Conservation (phyloP, 495 filamentous ascomycete species). For the Parathielavia appendiculata region DNA sequence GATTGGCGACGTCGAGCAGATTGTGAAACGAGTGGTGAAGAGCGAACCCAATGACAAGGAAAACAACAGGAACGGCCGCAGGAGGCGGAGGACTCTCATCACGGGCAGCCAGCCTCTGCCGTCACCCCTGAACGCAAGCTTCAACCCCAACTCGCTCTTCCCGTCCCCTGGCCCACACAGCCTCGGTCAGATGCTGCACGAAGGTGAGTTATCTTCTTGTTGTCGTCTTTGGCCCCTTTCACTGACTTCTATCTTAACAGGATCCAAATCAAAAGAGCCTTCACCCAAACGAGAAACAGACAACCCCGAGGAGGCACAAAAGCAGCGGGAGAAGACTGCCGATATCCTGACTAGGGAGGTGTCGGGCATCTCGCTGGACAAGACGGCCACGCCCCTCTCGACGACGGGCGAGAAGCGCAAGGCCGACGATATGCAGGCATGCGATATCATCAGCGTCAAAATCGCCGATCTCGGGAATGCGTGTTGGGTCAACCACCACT, state of each 20-base stretch:
- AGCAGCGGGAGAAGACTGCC: constrained; percentile 87
- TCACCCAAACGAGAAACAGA: constrained; percentile 44
- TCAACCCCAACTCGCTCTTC: constrained; percentile 66
- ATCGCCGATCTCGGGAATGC: constrained; percentile 98
- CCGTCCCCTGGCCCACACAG: constrained; percentile 71
- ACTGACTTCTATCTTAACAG: constrained; percentile 7
- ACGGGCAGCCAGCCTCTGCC: constrained; percentile 95
- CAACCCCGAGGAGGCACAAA: constrained; percentile 64
- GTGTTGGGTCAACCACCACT: constrained; percentile 98
- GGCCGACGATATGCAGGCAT: constrained; percentile 43
- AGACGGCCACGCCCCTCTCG: constrained; percentile 45
- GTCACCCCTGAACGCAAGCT: constrained; percentile 88
- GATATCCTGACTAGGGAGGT: constrained; percentile 88
- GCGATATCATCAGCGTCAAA: constrained; percentile 91
- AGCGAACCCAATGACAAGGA: constrained; percentile 76
- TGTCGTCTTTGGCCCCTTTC: constrained; percentile 14
- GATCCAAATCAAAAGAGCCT: constrained; percentile 50
- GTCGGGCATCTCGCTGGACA: constrained; percentile 90
- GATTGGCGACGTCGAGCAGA: constrained; percentile 95
- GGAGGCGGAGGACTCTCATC: constrained; percentile 87
- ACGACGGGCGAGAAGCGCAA: constrained; percentile 48
- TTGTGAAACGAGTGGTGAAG: constrained; percentile 92
- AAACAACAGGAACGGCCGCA: constrained; percentile 88
- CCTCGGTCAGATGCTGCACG: constrained; percentile 77
- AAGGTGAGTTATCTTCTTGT: constrained; percentile 45